Evolutionary conservation across 2,329 filamentous ascomycete species (phyloP).

Genomic region (Trichoderma sp.): DNA sequence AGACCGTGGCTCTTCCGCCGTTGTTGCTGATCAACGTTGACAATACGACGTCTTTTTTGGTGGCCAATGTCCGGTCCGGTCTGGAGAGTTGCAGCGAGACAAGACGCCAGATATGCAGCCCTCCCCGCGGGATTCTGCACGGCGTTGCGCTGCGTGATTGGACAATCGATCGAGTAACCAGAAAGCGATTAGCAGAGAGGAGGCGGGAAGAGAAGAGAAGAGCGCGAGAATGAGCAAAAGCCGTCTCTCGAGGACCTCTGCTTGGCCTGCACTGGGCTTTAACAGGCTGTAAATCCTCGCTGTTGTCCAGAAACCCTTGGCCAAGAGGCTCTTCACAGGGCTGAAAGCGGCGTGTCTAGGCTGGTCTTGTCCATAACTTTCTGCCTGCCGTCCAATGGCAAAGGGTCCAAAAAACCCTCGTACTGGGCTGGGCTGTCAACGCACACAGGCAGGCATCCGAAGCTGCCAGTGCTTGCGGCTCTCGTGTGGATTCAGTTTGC

Average conservation of each 20-base stretch:
- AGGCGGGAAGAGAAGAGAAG: background rate
- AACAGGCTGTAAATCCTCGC: background rate
- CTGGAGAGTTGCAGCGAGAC: background rate
- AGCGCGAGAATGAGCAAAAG: background rate
- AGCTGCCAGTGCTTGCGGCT: background rate
- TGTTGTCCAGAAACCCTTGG: background rate
- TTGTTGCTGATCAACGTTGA: background rate
- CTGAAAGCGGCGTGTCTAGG: constrained; percentile 7
- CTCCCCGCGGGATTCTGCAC: background rate
- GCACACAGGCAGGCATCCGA: background rate
- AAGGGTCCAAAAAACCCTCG: background rate
- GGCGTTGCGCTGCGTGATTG: background rate
- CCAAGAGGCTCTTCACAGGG: constrained; percentile 17
- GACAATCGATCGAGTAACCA: background rate
- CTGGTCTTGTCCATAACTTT: constrained; percentile 16
- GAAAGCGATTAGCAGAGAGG: background rate
- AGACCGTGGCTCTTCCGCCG: background rate
- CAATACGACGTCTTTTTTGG: background rate
- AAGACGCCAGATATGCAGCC: constrained; percentile 17
- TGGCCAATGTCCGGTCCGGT: background rate
- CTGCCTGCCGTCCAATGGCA: background rate
- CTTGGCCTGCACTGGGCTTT: background rate
- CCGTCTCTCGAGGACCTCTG: background rate
- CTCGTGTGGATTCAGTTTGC: too few relatives aligned
- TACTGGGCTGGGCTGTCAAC: background rate